phyloP scores from a whole-genome alignment of 345 rosid genomes.

The Rhizophora apiculata region DNA sequence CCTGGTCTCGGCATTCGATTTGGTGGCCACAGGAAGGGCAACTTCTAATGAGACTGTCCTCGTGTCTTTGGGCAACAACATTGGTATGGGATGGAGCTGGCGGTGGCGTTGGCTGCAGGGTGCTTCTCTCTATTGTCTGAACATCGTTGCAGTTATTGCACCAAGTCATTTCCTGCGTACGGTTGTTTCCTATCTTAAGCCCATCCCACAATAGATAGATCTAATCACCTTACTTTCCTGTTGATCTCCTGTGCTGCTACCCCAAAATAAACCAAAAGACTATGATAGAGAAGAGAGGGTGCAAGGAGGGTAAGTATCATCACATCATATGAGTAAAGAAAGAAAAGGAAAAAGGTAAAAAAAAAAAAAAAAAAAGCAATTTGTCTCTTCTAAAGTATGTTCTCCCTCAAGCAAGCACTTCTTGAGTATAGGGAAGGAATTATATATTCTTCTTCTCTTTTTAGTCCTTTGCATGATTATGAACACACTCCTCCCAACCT shows the following conservation, averaged over 20 bases:
- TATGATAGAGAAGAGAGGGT: conserved; percentile 17
- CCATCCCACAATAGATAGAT: conserved; percentile 32
- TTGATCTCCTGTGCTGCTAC: conserved; percentile 25
- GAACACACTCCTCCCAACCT: conserved; percentile 14
- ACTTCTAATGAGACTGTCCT: conserved; percentile 36
- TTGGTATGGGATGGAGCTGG: conserved; percentile 17
- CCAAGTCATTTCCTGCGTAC: conserved; percentile 64
- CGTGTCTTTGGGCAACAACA: conserved; percentile 27
- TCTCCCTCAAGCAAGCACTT: conserved; percentile 33
- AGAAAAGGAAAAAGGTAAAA: conserved; percentile 14
- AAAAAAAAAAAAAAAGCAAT: conserved; percentile 29
- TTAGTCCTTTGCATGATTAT: conserved; percentile 18
- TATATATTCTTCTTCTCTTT: conserved; percentile 49
- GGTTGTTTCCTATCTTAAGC: conserved; percentile 25
- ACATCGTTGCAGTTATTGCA: conserved; percentile 76
- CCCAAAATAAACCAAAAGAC: conserved; percentile 35
- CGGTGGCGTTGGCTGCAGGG: conserved; percentile 12
- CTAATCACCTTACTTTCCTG: conserved; percentile 12
- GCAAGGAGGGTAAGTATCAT: too few species aligned
- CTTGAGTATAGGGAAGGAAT: conserved; percentile 56
- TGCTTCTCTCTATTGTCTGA: conserved; percentile 51
- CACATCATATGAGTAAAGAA: conserved; percentile 16
- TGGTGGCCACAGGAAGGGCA: conserved; percentile 97
- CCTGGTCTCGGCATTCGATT: conserved; percentile 72
- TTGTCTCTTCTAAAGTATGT: conserved; percentile 45